Conservation (phyloP, 371 early-diverging fungal species). For the Lichtheimia hyalospora region DNA sequence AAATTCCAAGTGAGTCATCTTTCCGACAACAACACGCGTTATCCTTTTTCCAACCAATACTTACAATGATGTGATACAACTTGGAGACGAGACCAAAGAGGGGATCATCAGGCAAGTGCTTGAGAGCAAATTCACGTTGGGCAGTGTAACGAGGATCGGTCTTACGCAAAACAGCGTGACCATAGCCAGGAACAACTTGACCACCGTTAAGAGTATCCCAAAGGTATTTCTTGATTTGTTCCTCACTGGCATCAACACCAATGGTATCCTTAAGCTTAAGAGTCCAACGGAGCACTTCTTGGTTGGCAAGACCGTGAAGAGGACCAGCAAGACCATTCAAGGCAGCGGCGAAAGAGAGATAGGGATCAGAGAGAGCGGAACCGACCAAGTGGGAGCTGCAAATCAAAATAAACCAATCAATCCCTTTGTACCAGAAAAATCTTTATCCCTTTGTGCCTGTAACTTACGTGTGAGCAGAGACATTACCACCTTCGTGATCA, state of each 20-base stretch:
- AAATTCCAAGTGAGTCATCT: too few species aligned
- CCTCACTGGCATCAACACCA: conserved; percentile 87
- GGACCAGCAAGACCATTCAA: conserved; percentile 98
- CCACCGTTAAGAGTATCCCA: conserved; percentile 95
- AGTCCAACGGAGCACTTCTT: conserved; percentile 98
- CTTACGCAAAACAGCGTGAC: conserved; percentile 96
- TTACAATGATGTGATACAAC: conserved; percentile 90
- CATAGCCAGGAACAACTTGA: conserved; percentile 98
- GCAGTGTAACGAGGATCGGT: conserved; percentile 98
- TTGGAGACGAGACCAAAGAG: conserved; percentile 96
- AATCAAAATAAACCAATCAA: conserved; percentile 6
- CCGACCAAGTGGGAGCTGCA: conserved; percentile 90
- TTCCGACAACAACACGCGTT: too few species aligned
- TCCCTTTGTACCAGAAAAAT: conserved; percentile 1
- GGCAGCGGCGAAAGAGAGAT: conserved; percentile 96
- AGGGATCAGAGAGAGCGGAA: conserved; percentile 97
- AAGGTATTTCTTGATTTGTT: conserved; percentile 93
- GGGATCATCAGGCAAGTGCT: conserved; percentile 96
- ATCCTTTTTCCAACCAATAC: conserved; percentile 10
- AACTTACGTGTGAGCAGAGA: conserved; percentile 86
- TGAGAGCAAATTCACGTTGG: conserved; percentile 98
- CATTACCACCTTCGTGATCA: conserved; percentile 99
- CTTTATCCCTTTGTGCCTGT: background rate
- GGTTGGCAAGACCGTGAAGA: conserved; percentile 99
- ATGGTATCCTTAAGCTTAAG: conserved; percentile 88